Conservation (phyloP, 805 yeast species). For the Nakazawaea anatomiae region DNA sequence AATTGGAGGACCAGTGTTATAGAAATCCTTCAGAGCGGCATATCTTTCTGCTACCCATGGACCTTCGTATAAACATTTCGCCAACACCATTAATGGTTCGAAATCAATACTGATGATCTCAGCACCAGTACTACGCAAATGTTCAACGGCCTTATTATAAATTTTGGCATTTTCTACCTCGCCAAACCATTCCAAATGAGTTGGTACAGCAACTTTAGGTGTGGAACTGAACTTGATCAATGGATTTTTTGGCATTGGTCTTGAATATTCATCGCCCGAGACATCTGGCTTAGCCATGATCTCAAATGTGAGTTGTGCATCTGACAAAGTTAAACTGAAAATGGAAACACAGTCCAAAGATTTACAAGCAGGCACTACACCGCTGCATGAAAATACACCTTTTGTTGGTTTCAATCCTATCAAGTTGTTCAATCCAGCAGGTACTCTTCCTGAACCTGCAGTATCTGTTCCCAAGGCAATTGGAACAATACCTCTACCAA, state of each 20-base stretch:
- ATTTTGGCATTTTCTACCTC: conserved; percentile 73
- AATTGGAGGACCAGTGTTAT: conserved; percentile 63
- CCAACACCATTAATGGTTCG: conserved; percentile 69
- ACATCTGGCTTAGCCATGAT: conserved; percentile 68
- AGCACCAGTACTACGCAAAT: conserved; percentile 48
- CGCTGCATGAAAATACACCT: conserved; percentile 79
- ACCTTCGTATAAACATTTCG: conserved; percentile 88
- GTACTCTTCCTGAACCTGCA: conserved; percentile 97
- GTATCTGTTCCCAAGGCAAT: conserved; percentile 92
- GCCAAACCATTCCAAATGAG: conserved; percentile 69
- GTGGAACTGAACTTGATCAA: conserved; percentile 47
- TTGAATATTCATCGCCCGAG: conserved; percentile 70
- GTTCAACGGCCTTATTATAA: conserved; percentile 55
- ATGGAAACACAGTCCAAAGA: conserved; percentile 90
- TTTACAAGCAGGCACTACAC: conserved; percentile 97
- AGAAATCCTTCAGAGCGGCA: conserved; percentile 72
- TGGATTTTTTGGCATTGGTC: conserved; percentile 67
- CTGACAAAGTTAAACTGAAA: conserved; percentile 69
- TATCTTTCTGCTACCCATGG: conserved; percentile 98
- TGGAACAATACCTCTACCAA: conserved; percentile 86
- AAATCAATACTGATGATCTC: conserved; percentile 62
- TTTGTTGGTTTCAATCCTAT: conserved; percentile 91
- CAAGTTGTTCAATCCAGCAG: conserved; percentile 89
- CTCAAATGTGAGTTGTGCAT: conserved; percentile 75
- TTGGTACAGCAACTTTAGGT: conserved; percentile 75